phyloP scores from a whole-genome alignment of 2,329 filamentous ascomycete species.

The Torrubiellomyces zombiae region DNA sequence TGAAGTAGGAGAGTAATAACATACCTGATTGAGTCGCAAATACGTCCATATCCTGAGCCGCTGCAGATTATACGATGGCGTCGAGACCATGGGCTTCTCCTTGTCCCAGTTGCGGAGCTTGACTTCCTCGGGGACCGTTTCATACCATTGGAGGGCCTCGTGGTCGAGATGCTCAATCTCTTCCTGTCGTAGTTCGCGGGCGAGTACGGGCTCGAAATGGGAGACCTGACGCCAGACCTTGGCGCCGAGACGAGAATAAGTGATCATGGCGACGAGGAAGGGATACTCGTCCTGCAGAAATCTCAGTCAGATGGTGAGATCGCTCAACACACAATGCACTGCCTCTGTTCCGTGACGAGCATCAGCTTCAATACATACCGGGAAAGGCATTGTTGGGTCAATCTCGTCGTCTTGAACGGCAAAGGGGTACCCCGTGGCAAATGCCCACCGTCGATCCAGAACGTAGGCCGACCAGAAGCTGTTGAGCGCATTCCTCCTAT shows the following conservation, averaged over 20 bases:
- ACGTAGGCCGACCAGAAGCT: conserved; percentile 82
- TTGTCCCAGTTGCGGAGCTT: conserved; percentile 42
- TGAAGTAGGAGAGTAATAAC: conserved; percentile 2
- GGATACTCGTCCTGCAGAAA: conserved; percentile 33
- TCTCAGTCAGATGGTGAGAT: too few relatives aligned
- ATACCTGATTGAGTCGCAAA: conserved; percentile 62
- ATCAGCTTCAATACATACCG: too few relatives aligned
- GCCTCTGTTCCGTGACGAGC: too few relatives aligned
- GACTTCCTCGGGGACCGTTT: conserved; percentile 47
- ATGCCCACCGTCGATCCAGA: conserved; percentile 73
- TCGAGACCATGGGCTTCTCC: conserved; percentile 33
- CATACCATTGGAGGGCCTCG: conserved; percentile 77
- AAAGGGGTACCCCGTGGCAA: conserved; percentile 78
- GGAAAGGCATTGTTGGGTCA: conserved; percentile 61
- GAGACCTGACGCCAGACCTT: conserved; percentile 76
- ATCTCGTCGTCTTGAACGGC: conserved; percentile 75
- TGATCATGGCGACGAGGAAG: conserved; percentile 71
- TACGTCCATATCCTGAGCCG: conserved; percentile 73
- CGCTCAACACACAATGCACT: too few relatives aligned
- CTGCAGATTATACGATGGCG: conserved; percentile 47
- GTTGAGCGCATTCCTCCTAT: conserved; percentile 49
- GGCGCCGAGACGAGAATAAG: conserved; percentile 66
- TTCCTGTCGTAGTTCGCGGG: conserved; percentile 48
- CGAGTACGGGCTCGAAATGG: conserved; percentile 43
- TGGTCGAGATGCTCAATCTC: conserved; percentile 70